A percentile compares a stretch with the other conserved stretches of the same genome.
Conservation (phyloP, 345 rosid genomes). For the Moricandia arvensis region DNA sequence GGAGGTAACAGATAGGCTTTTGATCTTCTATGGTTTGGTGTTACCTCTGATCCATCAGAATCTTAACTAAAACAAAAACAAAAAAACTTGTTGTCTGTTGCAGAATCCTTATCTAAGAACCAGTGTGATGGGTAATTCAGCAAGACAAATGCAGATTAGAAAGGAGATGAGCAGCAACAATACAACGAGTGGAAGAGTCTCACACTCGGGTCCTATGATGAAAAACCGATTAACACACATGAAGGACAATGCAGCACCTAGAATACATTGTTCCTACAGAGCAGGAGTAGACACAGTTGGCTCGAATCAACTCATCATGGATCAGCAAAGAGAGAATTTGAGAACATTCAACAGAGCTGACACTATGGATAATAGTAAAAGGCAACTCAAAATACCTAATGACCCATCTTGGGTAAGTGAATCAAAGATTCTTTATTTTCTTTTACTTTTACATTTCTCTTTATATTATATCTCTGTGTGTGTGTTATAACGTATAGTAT, state of each 20-base stretch:
- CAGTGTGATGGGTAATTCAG: slow-evolving; percentile 22
- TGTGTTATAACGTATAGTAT: slow-evolving; percentile 43
- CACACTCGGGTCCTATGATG: slow-evolving; percentile 36
- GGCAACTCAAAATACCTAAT: slow-evolving; percentile 33
- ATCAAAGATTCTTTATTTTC: neutral
- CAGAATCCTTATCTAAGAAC: slow-evolving; percentile 39
- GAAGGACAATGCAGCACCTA: slow-evolving; percentile 26
- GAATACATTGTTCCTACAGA: slow-evolving; percentile 18
- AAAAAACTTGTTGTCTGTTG: slow-evolving; percentile 20
- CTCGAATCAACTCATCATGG: slow-evolving; percentile 6
- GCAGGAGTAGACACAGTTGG: neutral
- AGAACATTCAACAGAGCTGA: slow-evolving; percentile 35
- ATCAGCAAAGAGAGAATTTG: slow-evolving; percentile 23
- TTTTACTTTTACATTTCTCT: neutral
- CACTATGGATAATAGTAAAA: slow-evolving; percentile 33
- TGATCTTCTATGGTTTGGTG: slow-evolving; percentile 33
- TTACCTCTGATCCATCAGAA: slow-evolving; percentile 25
- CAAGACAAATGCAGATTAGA: slow-evolving; percentile 31
- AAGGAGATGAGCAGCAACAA: slow-evolving; percentile 27
- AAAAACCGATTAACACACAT: slow-evolving; percentile 24
- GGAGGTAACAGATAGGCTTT: slow-evolving; percentile 37
- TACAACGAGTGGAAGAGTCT: slow-evolving; percentile 16
- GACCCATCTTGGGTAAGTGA: slow-evolving; percentile 36
- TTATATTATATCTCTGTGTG: neutral
- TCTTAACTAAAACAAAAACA: neutral